Evolutionary conservation across 352 stramenopile species (phyloP).

Genomic region (Albugo candida): DNA sequence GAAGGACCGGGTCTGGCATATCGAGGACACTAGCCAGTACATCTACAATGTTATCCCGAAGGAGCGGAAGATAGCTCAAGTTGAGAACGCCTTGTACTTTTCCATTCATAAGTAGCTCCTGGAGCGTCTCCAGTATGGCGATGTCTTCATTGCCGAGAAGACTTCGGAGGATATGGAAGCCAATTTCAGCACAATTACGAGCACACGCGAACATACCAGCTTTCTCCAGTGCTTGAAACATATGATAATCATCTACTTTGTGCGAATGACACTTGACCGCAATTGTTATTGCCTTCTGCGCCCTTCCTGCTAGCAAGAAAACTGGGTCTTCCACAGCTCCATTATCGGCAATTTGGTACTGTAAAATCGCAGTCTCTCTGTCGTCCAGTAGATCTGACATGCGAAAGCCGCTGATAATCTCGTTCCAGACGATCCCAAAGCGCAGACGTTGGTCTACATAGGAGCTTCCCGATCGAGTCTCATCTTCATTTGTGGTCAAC

Average conservation of each 20-base stretch:
- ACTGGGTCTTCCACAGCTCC: conserved; percentile 67
- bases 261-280: conserved; percentile 31
- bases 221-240: conserved; percentile 60
- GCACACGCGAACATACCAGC: conserved; percentile 46
- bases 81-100: conserved; percentile 36
- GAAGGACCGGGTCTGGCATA: conserved; percentile 29
- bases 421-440: conserved; percentile 79
- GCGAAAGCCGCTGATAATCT: conserved; percentile 78
- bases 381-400: conserved; percentile 75
- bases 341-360: conserved; percentile 76
- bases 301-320: conserved; percentile 71
- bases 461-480: conserved; percentile 7
- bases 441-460: conserved; percentile 24
- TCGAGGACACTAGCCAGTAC: conserved; percentile 70
- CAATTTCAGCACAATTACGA: conserved; percentile 62
- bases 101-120: conserved; percentile 36
- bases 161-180: conserved; percentile 62
- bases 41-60: conserved; percentile 71
- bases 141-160: conserved; percentile 49
- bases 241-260: conserved; percentile 27
- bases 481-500: conserved; percentile 3
- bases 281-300: conserved; percentile 48
- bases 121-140: conserved; percentile 38
- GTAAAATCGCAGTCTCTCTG: conserved; percentile 68
- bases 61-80: conserved; percentile 44